Evolutionary conservation across 169 alveolate species (phyloP).

Genomic region (Cryptosporidium baileyi): DNA sequence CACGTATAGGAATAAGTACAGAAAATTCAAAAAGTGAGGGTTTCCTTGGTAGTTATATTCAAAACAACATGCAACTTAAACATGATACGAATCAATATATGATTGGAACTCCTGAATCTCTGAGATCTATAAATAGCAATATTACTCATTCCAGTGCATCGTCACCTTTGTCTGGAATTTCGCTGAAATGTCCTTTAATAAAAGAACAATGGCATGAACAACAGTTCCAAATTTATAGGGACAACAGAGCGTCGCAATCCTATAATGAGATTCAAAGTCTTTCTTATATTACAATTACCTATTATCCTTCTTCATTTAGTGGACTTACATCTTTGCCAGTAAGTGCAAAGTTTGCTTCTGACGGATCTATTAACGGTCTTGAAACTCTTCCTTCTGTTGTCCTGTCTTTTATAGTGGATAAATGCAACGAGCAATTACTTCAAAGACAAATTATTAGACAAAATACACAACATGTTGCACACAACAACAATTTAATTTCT

Average conservation of each 20-base stretch:
- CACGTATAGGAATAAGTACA: neutral
- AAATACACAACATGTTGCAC: neutral
- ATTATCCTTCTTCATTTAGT: conserved; percentile 63
- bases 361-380: conserved; percentile 56
- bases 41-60: conserved; percentile 8
- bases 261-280: conserved; percentile 17
- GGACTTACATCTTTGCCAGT: conserved; percentile 57
- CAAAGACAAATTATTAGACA: conserved; percentile 55
- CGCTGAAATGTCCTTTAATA: conserved; percentile 26
- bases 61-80: conserved; percentile 11
- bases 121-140: neutral
- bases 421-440: conserved; percentile 42
- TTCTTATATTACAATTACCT: conserved; percentile 57
- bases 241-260: neutral
- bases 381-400: conserved; percentile 67
- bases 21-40: neutral
- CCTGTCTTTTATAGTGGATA: conserved; percentile 61
- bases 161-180: conserved; percentile 4
- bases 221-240: neutral
- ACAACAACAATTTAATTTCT: neutral
- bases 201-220: conserved; percentile 44
- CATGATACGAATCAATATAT: conserved; percentile 23
- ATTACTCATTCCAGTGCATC: conserved; percentile 10
- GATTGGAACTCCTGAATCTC: neutral
- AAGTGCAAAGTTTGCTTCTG: conserved; percentile 61